phyloP scores from a whole-genome alignment of 2,329 filamentous ascomycete species.

The Arthrobotrys musiformis region DNA sequence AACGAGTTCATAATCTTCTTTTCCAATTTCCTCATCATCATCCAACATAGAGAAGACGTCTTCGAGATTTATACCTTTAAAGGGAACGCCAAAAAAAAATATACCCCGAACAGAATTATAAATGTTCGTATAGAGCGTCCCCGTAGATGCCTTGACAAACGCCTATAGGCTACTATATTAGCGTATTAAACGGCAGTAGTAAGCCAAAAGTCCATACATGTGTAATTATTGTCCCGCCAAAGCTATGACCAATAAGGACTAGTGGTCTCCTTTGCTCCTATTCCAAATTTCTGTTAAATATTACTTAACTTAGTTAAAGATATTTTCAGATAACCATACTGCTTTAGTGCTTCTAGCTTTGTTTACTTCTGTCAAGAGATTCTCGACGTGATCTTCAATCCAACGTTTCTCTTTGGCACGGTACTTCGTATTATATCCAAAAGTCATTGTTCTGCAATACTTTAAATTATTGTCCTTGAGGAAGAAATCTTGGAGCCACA shows the following conservation, averaged over 20 bases:
- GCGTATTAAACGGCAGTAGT: background rate
- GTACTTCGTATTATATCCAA: conserved; percentile 55
- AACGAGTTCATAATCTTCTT: too few relatives aligned
- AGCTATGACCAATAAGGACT: background rate
- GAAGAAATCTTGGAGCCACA: conserved; percentile 57
- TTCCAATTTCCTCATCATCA: too few relatives aligned
- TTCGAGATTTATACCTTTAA: background rate
- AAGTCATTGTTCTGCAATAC: conserved; percentile 54
- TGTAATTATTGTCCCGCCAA: background rate
- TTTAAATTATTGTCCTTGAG: conserved; percentile 14
- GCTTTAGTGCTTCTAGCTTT: background rate
- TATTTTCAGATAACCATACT: background rate
- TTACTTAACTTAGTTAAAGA: background rate
- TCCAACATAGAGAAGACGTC: background rate
- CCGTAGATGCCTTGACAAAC: background rate
- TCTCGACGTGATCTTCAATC: background rate
- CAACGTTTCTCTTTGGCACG: too few relatives aligned
- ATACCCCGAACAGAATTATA: background rate
- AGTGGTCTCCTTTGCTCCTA: background rate
- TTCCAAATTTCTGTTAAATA: background rate
- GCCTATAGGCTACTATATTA: background rate
- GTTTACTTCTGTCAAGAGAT: background rate
- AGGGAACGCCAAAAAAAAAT: background rate
- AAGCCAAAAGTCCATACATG: background rate
- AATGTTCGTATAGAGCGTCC: background rate